Evolutionary conservation across 2,329 filamentous ascomycete genomes (phyloP), one percentile per base, ranked within the genome.

Genomic region (Metarhizium sp.): DNA sequence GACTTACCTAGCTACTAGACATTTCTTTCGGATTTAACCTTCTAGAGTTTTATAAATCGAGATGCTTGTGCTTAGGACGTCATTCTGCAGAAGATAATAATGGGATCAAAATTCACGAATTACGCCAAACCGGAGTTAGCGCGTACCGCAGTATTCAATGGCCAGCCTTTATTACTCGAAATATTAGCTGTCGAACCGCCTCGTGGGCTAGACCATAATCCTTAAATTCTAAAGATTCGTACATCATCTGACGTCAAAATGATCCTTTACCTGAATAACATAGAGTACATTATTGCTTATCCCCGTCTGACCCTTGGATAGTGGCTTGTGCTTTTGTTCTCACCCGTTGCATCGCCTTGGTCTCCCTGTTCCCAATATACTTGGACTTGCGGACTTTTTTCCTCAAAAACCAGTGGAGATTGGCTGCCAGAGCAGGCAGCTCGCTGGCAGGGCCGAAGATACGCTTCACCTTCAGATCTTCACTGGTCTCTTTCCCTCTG

Each of bases 331-430:
- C 71, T 60, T 69, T 70, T n/a, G 65, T 61, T n/a, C 64, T 61
- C 40, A 71, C 64, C 14, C 61, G 54, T 8, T 69, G 64, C 42
- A 85, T 63, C 57, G 69, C 73, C 59, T 71, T 75, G 54, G 70
- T 71, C 54, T 81, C 74, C 59, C 77, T 79, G 6, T 73, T 71
- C 14, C 73, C 71, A 47, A 79, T 67, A 59, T 83, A 70, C 63
- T 81, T 66, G 3, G 85, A 87, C 67, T 85, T 87, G 4, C 80
- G 76, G 16, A 96, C 78, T 48, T 87, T 80, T 67, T 87, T 91
- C 64, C 83, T 82, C 53, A 97, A 65, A 66, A 96, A 94, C 69
- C 86, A 95, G 58, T 88, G 84, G 60, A 96, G 65, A 0, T 89
- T 88, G 55, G 82, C 82, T 5, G 86, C 82, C 59, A 96, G 79